phyloP scores from a whole-genome alignment of 306 rosid genomes.

The Argentina anserina region DNA sequence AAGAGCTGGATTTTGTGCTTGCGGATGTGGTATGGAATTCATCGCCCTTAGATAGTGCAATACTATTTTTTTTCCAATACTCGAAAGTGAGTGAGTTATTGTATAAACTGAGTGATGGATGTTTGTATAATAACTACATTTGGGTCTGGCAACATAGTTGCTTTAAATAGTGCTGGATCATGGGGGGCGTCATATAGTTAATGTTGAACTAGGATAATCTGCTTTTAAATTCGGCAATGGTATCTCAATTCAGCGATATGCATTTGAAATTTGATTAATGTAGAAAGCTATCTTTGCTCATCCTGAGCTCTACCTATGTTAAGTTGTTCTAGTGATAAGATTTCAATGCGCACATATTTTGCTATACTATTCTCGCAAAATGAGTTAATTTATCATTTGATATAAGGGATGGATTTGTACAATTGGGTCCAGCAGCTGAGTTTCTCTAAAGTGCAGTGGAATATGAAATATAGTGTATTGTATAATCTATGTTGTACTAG shows the following conservation, averaged over 20 bases:
- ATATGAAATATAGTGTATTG: too few relatives aligned
- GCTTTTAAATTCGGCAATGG: neutral
- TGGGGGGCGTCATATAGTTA: neutral
- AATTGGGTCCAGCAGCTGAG: neutral
- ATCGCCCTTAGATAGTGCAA: neutral
- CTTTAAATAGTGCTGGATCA: neutral
- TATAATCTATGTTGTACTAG: too few relatives aligned
- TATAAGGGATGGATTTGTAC: too few relatives aligned
- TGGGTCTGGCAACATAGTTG: neutral
- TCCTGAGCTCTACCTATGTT: neutral
- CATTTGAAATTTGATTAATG: neutral
- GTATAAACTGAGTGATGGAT: neutral
- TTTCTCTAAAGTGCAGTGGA: too few relatives aligned
- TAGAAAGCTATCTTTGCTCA: neutral
- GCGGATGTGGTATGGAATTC: conserved; percentile 45
- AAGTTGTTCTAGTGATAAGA: neutral
- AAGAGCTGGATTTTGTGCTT: conserved; percentile 49
- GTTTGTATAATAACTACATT: neutral
- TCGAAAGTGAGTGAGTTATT: neutral
- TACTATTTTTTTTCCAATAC: too few relatives aligned
- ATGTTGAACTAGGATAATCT: neutral
- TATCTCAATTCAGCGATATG: neutral
- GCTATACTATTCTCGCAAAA: too few relatives aligned
- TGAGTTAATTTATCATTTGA: too few relatives aligned
- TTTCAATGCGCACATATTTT: too few relatives aligned